phyloP scores from a whole-genome alignment of 208 protist species.

The Trypanosoma mega region DNA sequence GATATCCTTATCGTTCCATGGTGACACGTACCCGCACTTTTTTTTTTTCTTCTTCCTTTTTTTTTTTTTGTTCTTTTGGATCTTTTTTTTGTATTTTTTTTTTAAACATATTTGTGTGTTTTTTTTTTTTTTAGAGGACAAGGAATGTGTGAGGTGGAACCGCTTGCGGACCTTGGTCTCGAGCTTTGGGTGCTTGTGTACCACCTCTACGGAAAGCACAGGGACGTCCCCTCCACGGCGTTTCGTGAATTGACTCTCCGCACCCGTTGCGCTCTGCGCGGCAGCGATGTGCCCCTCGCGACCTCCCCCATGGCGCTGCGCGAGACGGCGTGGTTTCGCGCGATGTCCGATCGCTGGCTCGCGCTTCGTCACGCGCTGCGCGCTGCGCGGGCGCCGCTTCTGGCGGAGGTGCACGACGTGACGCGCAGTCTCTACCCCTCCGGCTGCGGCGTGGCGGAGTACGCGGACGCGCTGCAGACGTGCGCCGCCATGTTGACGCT shows the following conservation, averaged over 20 bases:
- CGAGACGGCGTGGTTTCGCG: slow-evolving; percentile 48
- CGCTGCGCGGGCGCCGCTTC: slow-evolving; percentile 20
- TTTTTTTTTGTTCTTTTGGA: background rate
- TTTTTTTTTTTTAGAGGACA: background rate
- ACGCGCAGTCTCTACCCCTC: slow-evolving; percentile 64
- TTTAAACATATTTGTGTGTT: background rate
- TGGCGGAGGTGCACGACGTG: slow-evolving; percentile 51
- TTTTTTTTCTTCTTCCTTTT: background rate
- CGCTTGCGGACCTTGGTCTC: slow-evolving; percentile 46
- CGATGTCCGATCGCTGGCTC: slow-evolving; percentile 42
- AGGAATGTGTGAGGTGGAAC: background rate
- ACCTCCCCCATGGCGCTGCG: slow-evolving; percentile 17
- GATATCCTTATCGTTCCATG: too few relatives aligned
- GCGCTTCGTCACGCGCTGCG: slow-evolving; percentile 27
- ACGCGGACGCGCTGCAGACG: slow-evolving; percentile 64
- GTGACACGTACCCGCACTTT: too few relatives aligned
- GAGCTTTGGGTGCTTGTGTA: slow-evolving; percentile 67
- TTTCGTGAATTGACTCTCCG: slow-evolving; percentile 57
- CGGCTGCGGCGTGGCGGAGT: slow-evolving; percentile 65
- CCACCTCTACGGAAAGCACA: slow-evolving; percentile 56
- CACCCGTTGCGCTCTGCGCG: slow-evolving; percentile 25
- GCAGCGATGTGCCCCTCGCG: slow-evolving; percentile 4
- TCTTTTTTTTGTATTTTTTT: background rate
- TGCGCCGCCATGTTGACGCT: slow-evolving; percentile 65
- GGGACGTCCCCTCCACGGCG: slow-evolving; percentile 12